These are phyloP conservation scores for Colletotrichum tropicicola DNA, from an alignment of 2,329 filamentous ascomycete genomes.

Conservation along the genomic window DNA sequence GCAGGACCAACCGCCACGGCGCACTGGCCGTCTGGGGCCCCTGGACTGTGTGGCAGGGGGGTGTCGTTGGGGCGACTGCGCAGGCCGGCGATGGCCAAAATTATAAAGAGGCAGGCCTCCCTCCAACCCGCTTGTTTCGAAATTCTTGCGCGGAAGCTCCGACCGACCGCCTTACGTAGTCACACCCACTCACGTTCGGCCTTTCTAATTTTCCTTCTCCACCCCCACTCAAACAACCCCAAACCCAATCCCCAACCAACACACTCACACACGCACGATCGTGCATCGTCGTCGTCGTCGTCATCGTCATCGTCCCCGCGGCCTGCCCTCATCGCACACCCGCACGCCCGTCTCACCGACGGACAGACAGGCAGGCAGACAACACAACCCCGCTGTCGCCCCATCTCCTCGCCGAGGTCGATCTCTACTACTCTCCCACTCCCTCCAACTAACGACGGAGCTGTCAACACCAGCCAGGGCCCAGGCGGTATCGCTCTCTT, in stretches of 20 bases:
- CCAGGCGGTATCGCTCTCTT: conserved; percentile 24
- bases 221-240: conserved; percentile 35
- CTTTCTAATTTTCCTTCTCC: conserved; percentile 47
- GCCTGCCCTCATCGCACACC: background rate
- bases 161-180: conserved; percentile 63
- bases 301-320: conserved; percentile 9
- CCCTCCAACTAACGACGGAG: conserved; percentile 19
- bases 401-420: background rate
- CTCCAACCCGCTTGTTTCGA: conserved; percentile 60
- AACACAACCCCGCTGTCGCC: no score
- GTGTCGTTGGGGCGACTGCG: conserved; percentile 54
- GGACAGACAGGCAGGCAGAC: background rate
- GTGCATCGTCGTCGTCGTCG: conserved; percentile 20
- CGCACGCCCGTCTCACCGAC: background rate
- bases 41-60: conserved; percentile 21
- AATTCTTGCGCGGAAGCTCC: conserved; percentile 63
- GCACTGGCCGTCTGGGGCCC: conserved; percentile 36
- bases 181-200: conserved; percentile 54
- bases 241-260: conserved; percentile 27
- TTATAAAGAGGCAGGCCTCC: conserved; percentile 66
- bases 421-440: background rate
- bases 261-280: conserved; percentile 32
- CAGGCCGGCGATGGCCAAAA: conserved; percentile 52
- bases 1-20: conserved; percentile 52
- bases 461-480: conserved; percentile 13